These are phyloP conservation scores for Neofusicoccum laricinum DNA, from an alignment of 2,329 filamentous ascomycete species.

Conservation along the genomic window DNA sequence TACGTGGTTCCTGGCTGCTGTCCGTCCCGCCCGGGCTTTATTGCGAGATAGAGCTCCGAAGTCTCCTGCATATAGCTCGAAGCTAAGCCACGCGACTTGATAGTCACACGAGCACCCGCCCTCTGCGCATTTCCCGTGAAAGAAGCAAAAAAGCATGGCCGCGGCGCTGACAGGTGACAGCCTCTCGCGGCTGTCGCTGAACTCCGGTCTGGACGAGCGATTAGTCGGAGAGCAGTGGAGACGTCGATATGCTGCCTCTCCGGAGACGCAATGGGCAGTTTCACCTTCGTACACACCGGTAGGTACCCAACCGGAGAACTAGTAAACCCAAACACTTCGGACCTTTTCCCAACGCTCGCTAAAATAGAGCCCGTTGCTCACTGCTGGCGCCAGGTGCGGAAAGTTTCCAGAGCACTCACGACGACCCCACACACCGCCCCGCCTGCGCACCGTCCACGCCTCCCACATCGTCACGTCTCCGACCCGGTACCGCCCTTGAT, in stretches of 20 bases:
- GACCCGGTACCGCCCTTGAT: conserved; percentile 20
- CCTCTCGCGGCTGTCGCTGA: conserved; percentile 10
- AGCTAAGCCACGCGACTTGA: conserved; percentile 12
- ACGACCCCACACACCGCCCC: conserved; percentile 25
- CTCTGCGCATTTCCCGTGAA: background rate
- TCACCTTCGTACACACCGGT: conserved; percentile 10
- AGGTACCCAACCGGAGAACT: background rate
- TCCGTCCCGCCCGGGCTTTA: background rate
- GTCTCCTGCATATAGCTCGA: conserved; percentile 9
- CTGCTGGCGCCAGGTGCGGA: conserved; percentile 1
- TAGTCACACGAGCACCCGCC: conserved; percentile 11
- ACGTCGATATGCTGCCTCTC: conserved; percentile 2
- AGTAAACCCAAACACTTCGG: background rate
- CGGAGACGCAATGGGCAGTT: conserved; percentile 12
- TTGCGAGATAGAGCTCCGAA: background rate
- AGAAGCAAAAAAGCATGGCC: background rate
- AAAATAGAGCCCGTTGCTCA: conserved; percentile 7
- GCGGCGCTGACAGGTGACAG: background rate
- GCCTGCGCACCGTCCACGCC: conserved; percentile 32
- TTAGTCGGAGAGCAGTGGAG: background rate
- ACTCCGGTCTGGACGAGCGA: background rate
- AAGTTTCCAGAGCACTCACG: conserved; percentile 11
- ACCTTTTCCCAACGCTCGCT: background rate
- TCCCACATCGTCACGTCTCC: conserved; percentile 36
- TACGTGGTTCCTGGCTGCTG: background rate